A percentile compares a stretch with the other conserved stretches of the same genome.
phyloP scores from a whole-genome alignment of 306 rosid species.

The Vigna radiata region DNA sequence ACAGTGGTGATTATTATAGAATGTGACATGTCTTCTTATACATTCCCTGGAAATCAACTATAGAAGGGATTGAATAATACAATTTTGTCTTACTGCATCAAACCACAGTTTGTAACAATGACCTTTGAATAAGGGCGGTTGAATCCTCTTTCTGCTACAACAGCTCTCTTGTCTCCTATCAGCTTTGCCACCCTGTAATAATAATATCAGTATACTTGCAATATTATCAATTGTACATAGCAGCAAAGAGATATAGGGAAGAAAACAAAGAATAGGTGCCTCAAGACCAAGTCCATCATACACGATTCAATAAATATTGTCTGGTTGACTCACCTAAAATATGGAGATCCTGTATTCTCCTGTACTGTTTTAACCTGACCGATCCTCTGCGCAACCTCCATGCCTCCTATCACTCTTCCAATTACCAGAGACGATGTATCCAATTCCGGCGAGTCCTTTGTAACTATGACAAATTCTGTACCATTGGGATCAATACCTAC shows the following conservation, averaged over 20 bases:
- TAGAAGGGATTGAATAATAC: conserved; percentile 21
- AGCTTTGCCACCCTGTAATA: conserved; percentile 84
- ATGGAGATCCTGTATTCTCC: conserved; percentile 82
- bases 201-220: conserved; percentile 27
- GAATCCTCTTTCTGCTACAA: conserved; percentile 89
- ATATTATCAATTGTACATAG: conserved; percentile 8
- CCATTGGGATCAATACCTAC: conserved; percentile 75
- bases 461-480: conserved; percentile 72
- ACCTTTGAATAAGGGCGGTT: conserved; percentile 83
- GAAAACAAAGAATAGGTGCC: not conserved
- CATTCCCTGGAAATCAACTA: conserved; percentile 25
- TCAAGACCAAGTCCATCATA: conserved; percentile 7
- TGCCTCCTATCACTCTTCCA: conserved; percentile 68
- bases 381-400: conserved; percentile 73
- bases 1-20: conserved; percentile 34
- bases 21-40: conserved; percentile 32
- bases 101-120: conserved; percentile 70
- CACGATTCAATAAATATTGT: conserved; percentile 35
- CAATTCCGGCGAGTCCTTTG: conserved; percentile 76
- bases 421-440: conserved; percentile 59
- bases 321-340: conserved; percentile 68
- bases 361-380: conserved; percentile 77
- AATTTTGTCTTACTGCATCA: conserved; percentile 46
- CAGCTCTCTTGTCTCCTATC: conserved; percentile 87
- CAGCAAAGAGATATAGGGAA: not conserved